Conservation (phyloP, 148 eudicot genomes). For the Oxyria digyna region DNA sequence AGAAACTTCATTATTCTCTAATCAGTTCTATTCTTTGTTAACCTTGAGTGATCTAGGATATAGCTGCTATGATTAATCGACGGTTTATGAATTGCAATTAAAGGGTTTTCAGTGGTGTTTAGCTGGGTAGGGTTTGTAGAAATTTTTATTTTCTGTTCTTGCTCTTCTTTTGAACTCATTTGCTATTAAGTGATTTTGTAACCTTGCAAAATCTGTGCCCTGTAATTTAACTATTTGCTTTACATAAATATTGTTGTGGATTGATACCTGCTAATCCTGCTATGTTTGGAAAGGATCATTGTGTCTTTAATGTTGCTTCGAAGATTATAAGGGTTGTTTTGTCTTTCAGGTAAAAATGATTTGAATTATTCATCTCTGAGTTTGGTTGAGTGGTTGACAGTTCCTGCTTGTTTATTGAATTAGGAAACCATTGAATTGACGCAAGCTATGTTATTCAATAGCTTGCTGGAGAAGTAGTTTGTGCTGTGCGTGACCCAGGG, state of each 20-base stretch:
- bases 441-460: not conserved
- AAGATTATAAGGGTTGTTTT: not conserved
- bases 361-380: not conserved
- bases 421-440: not conserved
- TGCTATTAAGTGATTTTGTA: not conserved
- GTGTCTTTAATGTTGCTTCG: not conserved
- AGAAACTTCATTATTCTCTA: not conserved
- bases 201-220: not conserved
- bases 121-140: not conserved
- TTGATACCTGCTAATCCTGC: not conserved
- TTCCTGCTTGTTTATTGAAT: not conserved
- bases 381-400: not conserved
- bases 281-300: not conserved
- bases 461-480: not conserved
- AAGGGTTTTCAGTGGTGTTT: not conserved
- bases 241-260: not conserved
- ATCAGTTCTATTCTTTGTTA: not conserved
- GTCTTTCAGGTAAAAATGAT: not conserved
- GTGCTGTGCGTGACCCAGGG: not conserved
- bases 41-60: not conserved
- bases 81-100: not conserved
- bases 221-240: not conserved
- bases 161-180: not conserved
- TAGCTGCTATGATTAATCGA: not conserved
- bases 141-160: not conserved